Evolutionary conservation across 2,329 filamentous ascomycete species (phyloP).

Genomic region (Lachnellula hyalina): DNA sequence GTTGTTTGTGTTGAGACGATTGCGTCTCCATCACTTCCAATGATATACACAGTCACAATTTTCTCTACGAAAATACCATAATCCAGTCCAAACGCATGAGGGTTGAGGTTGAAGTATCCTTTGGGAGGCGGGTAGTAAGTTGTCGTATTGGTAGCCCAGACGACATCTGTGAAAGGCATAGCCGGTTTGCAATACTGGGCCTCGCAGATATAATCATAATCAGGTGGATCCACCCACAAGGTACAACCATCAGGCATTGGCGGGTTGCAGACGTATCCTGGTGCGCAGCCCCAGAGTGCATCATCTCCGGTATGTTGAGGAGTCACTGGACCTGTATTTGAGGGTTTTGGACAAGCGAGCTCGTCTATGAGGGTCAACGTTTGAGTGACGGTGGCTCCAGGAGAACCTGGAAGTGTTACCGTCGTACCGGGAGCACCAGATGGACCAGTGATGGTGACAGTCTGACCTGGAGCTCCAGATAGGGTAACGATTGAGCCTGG

Average conservation of each 20-base stretch:
- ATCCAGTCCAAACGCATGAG: constrained; percentile 55
- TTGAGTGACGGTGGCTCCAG: constrained; percentile 3
- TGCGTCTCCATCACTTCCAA: constrained; percentile 5
- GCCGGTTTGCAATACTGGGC: constrained; percentile 36
- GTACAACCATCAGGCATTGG: constrained; percentile 35
- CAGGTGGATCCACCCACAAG: constrained; percentile 36
- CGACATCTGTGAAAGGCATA: constrained; percentile 26
- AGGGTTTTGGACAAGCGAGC: constrained; percentile 21
- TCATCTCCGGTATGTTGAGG: constrained; percentile 23
- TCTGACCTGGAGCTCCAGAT: constrained; percentile 5
- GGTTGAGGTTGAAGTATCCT: constrained; percentile 62
- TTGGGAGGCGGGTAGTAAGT: constrained; percentile 46
- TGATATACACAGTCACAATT: constrained; percentile 32
- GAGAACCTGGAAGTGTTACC: constrained; percentile 4
- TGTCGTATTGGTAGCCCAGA: constrained; percentile 42
- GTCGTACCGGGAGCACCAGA: constrained; percentile 8
- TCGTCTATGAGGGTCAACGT: constrained; percentile 7
- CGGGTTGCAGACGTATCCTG: constrained; percentile 38
- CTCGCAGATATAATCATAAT: constrained; percentile 34
- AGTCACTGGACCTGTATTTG: constrained; percentile 17
- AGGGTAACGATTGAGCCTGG: constrained; percentile 2
- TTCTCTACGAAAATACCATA: constrained; percentile 55
- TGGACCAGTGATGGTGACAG: constrained; percentile 5
- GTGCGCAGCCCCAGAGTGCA: constrained; percentile 39
- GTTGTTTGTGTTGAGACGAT: constrained; percentile 42